Base-by-base conservation (phyloP, 2,329 filamentous ascomycete genomes). In the Sclerotinia glacialis region DNA sequence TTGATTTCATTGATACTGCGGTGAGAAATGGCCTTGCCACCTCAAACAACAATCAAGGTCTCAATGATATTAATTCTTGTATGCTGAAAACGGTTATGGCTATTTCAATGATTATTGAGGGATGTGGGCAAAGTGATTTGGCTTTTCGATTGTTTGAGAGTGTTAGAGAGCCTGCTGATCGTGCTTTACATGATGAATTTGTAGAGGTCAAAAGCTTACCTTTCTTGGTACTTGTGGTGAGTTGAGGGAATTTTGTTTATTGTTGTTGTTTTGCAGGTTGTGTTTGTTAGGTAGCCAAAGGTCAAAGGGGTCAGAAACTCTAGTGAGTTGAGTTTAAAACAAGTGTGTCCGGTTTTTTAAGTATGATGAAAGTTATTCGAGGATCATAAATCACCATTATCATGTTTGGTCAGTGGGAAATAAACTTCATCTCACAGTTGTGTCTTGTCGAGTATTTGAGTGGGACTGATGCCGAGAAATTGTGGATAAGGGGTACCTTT, bases 41-140 rank as follows among this genome's bases (percentile, higher is more conserved):
- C 71, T 76, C 80, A 23, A 79, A 78, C 16, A 71, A 82, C 11
- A 61, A 70, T 8, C 69, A 71, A 65, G 69, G 69, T 4, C 82
- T 90, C 34, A 80, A 83, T 69, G 87, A 89, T 72, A 84, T 87
- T 42, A 83, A 86, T 64, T 85, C 92, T 0, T 84, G 90, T 63
- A 81, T 92, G 58, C 80, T 98, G 60, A 98, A 97, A 77, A 85
- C 96, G 72, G 85, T 97, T 70, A 82, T 97, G 75, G 93, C 92
- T 69, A 90, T 86, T 70, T 90, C 89, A 0, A 79, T 96, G 68
- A 85, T 90, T 1, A 85, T 94, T 23, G 92, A 97, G 76, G 90
- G 88, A 12, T 86, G 89, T 69, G 93, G 93, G 0, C 86, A 91
- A 72, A 95, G 92, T 76, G 84, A 89, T 28, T 84, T 90, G 68